Evolutionary conservation across 345 rosid genomes (phyloP).

Genomic region (Brassica rapa): DNA sequence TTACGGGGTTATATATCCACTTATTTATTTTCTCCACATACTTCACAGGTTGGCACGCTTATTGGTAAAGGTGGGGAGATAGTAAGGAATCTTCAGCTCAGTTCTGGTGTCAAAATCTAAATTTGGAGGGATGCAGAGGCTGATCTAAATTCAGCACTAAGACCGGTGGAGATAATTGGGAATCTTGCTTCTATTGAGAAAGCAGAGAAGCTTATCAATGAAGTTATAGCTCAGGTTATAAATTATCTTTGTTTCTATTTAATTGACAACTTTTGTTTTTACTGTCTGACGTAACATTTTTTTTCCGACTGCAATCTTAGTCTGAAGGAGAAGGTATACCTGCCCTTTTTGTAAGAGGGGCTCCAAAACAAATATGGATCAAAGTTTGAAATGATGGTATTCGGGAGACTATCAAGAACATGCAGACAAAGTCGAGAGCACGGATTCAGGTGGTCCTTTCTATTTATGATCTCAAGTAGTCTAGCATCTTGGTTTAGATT

Average conservation of each 20-base stretch:
- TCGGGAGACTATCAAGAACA: constrained; percentile 83
- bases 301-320: constrained; percentile 43
- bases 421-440: constrained; percentile 88
- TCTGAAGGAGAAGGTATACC: constrained; percentile 97
- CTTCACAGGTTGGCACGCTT: constrained; percentile 77
- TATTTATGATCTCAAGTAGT: neutral
- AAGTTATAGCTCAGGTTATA: constrained; percentile 81
- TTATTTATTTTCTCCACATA: neutral
- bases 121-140: constrained; percentile 85
- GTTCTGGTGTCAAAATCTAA: constrained; percentile 92
- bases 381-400: constrained; percentile 89
- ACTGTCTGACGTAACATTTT: neutral
- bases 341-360: constrained; percentile 67
- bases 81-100: constrained; percentile 67
- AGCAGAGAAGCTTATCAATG: constrained; percentile 80
- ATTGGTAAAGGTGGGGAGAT: constrained; percentile 95
- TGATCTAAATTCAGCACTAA: constrained; percentile 59
- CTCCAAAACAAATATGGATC: constrained; percentile 69
- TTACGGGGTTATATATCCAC: neutral
- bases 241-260: neutral
- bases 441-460: constrained; percentile 82
- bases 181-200: constrained; percentile 54
- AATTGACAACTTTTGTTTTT: neutral
- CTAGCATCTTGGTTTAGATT: no score
- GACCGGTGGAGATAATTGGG: constrained; percentile 89